Conservation (phyloP, 345 rosid genomes). For the Pistacia integerrima region DNA sequence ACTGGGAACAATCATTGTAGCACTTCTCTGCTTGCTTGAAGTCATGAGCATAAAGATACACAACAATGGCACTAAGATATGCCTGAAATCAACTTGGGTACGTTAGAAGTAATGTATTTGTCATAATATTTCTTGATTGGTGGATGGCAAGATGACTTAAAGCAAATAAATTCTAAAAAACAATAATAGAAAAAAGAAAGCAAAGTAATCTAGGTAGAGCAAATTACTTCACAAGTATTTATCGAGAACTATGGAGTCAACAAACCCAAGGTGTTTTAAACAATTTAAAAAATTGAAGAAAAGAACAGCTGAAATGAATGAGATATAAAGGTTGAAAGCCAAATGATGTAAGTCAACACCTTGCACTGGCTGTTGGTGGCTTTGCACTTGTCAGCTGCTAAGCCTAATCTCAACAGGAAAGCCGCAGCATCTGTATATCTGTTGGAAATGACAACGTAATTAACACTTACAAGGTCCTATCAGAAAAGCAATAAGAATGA, state of each 20-base stretch:
- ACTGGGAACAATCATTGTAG: conserved; percentile 97
- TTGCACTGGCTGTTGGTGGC: conserved; percentile 95
- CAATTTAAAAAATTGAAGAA: not conserved
- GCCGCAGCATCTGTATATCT: conserved; percentile 91
- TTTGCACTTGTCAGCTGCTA: conserved; percentile 89
- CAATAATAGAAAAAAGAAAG: not conserved
- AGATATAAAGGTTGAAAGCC: not conserved
- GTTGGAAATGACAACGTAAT: conserved; percentile 17
- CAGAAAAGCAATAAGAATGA: too few species aligned
- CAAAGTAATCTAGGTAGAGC: not conserved
- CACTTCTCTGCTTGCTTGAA: conserved; percentile 87
- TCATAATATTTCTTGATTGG: not conserved
- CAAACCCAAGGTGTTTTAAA: not conserved
- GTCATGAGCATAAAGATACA: conserved; percentile 89
- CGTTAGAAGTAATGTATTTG: not conserved
- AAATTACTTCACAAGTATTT: not conserved
- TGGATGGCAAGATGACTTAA: not conserved
- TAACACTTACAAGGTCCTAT: not conserved
- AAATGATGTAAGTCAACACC: conserved; percentile 43
- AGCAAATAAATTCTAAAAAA: not conserved
- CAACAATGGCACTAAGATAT: conserved; percentile 88
- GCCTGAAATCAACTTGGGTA: conserved; percentile 58
- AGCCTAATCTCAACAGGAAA: conserved; percentile 65
- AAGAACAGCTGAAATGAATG: not conserved
- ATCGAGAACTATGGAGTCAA: not conserved